phyloP scores from a whole-genome alignment of 2,329 filamentous ascomycete species.

The Aspergillus udagawae region DNA sequence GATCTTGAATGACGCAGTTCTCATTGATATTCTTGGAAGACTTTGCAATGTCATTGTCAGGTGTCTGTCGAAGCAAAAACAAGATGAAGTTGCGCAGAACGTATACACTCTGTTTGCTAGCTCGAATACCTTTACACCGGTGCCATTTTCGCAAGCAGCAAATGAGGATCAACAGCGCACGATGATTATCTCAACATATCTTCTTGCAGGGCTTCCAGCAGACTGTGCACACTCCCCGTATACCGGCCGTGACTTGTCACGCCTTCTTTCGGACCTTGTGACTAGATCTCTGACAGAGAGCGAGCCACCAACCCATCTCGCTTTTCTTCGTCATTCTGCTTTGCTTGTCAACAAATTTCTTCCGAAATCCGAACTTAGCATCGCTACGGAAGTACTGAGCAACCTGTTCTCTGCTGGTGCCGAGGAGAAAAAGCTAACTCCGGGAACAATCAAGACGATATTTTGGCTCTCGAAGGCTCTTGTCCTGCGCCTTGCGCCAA shows the following conservation, averaged over 20 bases:
- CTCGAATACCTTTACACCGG: slow-evolving; percentile 29
- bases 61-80: slow-evolving; percentile 49
- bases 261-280: slow-evolving; percentile 34
- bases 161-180: slow-evolving; percentile 39
- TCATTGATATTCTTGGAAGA: slow-evolving; percentile 58
- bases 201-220: slow-evolving; percentile 51
- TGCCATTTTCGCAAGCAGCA: slow-evolving; percentile 31
- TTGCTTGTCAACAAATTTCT: slow-evolving; percentile 42
- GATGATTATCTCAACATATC: slow-evolving; percentile 55
- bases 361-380: slow-evolving; percentile 27
- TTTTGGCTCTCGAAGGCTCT: slow-evolving; percentile 62
- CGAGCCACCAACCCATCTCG: slow-evolving; percentile 35
- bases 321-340: slow-evolving; percentile 41
- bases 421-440: slow-evolving; percentile 23
- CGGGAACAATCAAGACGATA: slow-evolving; percentile 49
- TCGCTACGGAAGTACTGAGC: slow-evolving; percentile 30
- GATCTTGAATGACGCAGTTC: slow-evolving; percentile 47
- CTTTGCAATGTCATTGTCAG: slow-evolving; percentile 58
- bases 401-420: slow-evolving; percentile 24
- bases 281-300: slow-evolving; percentile 27
- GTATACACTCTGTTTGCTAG: slow-evolving; percentile 51
- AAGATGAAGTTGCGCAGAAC: slow-evolving; percentile 50
- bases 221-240: slow-evolving; percentile 30
- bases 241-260: slow-evolving; percentile 27
- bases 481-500: slow-evolving; percentile 50